Conservation (phyloP, 345 rosid genomes). For the Capsella bursapastoris region DNA sequence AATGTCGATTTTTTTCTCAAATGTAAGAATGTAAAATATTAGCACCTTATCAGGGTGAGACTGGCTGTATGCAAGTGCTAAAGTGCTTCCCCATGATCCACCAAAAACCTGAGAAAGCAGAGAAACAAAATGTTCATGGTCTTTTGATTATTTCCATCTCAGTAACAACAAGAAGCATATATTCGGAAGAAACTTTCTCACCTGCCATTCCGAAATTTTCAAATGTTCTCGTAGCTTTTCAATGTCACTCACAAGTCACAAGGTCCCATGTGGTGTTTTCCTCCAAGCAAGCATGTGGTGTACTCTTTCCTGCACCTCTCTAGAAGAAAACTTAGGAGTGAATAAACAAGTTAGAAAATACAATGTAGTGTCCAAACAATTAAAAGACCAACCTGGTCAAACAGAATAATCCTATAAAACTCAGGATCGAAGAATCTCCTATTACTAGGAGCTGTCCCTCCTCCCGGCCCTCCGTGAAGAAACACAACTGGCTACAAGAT, state of each 20-base stretch:
- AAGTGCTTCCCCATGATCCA: conserved; percentile 99
- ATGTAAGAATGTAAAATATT: conserved; percentile 17
- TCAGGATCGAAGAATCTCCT: conserved; percentile 24
- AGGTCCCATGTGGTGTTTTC: no score
- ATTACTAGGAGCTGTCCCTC: conserved; percentile 81
- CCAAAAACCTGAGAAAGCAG: conserved; percentile 75
- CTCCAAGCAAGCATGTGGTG: no score
- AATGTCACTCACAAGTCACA: no score
- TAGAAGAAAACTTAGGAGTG: no score
- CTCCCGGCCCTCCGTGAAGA: conserved; percentile 99
- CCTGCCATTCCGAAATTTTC: no score
- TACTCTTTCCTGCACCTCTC: no score
- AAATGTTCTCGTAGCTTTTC: no score
- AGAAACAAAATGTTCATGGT: not conserved
- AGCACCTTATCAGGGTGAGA: conserved; percentile 83
- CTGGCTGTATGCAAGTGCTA: conserved; percentile 88
- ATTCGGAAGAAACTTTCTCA: no score
- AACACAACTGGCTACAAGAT: conserved; percentile 85
- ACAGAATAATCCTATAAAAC: no score
- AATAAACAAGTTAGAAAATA: no score
- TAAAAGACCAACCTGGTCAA: no score
- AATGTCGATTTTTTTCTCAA: not conserved
- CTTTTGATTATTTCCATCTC: not conserved
- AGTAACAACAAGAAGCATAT: not conserved
- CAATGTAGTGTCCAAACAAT: no score